Conservation (phyloP, 257 asterid genomes). For the Scutellaria galericulata region DNA sequence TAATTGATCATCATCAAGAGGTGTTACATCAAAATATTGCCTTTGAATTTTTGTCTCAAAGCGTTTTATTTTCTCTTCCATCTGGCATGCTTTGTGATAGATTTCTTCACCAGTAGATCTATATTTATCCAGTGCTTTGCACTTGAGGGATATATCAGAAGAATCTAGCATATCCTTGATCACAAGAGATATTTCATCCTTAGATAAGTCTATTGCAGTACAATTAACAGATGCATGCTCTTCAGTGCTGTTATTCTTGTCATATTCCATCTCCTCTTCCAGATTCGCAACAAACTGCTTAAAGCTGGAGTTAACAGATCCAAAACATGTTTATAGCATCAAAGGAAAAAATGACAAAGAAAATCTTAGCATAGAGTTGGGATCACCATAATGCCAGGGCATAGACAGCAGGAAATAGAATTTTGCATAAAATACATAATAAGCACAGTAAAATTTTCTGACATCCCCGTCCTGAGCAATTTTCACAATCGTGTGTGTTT, state of each 20-base stretch:
- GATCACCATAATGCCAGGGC: neutral
- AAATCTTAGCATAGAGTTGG: constrained; percentile 1
- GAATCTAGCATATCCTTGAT: constrained; percentile 73
- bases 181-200: constrained; percentile 59
- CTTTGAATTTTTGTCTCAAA: constrained; percentile 69
- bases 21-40: constrained; percentile 63
- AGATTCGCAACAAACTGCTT: constrained; percentile 69
- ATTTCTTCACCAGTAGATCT: constrained; percentile 68
- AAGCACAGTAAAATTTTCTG: neutral
- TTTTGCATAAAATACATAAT: neutral
- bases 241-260: constrained; percentile 41
- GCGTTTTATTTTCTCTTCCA: constrained; percentile 64
- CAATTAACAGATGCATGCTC: constrained; percentile 46
- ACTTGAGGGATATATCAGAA: constrained; percentile 52
- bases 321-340: constrained; percentile 26
- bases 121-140: constrained; percentile 69
- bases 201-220: constrained; percentile 42
- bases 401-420: neutral
- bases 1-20: constrained; percentile 73
- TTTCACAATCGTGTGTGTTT: neutral
- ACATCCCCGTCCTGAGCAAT: neutral
- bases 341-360: constrained; percentile 13
- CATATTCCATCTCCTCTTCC: constrained; percentile 67
- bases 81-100: constrained; percentile 62
- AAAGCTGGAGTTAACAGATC: constrained; percentile 59